Base-by-base conservation (phyloP, 2,329 filamentous ascomycete species). In the Niveomyces coronatus region DNA sequence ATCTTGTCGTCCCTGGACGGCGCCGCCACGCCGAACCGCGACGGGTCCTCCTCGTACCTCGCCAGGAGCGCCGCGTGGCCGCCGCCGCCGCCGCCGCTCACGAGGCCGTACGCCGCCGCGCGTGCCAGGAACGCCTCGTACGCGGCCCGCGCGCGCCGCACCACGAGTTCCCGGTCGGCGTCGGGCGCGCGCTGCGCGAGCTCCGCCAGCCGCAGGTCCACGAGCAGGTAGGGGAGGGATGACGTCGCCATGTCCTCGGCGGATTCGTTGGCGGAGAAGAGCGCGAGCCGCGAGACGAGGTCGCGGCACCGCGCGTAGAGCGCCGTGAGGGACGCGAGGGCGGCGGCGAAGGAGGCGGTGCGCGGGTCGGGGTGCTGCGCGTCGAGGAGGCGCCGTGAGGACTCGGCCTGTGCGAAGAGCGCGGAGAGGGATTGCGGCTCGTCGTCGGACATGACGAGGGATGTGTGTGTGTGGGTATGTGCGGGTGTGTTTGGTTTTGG, bases 261-360 rank as follows among this genome's bases (percentile, higher is more conserved):
- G 1, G 75, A 73, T 60, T 98, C 91, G 60, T 98, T 98, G 24
- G 79, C 70, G 49, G 86, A 94, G 71, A 96, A 96, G 37, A 98
- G 68, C 0, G 84, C 81, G 18, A 91, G 68, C 43, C 76, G 70
- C 47, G 76, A 68, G 46, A 85, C 76, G 40, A 84, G 74, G 42
- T 74, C 66, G 42, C 82, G 68, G 57, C 84, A 88, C 56, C 82
- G 69, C 51, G 82, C 69, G 61, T 94, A 89, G 37, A 77, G 72
- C 45, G 72, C 61, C 49, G 94, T 76, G 28, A 84, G 75, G 27
- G 68, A 61, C 43, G 67, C 65, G 48, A 94, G 70, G 50, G 77
- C 76, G 47, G 80, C 71, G 53, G 76, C 76, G 62, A 82, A 89
- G 39, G 66, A 59, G 23, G 76, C 64, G 17, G 75, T 78, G 47